Conservation (phyloP, 148 eudicot species). For the Rhododendron henanense region DNA sequence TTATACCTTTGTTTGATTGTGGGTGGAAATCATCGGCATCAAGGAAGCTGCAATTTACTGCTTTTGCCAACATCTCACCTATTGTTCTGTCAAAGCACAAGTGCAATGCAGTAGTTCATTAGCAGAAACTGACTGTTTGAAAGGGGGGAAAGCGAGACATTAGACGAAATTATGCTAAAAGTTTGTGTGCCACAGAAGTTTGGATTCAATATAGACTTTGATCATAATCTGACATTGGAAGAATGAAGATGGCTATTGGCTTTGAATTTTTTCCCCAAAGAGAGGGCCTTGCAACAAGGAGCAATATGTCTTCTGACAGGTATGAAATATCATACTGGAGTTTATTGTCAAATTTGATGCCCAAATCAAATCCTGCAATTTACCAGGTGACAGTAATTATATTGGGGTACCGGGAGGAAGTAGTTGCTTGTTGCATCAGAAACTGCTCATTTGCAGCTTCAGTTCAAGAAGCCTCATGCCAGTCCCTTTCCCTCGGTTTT, state of each 20-base stretch:
- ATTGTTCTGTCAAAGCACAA: conserved; percentile 50
- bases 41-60: conserved; percentile 48
- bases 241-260: background rate
- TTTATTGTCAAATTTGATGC: background rate
- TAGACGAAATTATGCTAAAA: background rate
- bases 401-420: background rate
- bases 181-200: background rate
- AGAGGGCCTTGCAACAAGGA: background rate
- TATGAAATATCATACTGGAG: background rate
- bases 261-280: background rate
- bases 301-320: background rate
- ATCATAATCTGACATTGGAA: background rate
- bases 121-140: background rate
- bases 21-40: conserved; percentile 98
- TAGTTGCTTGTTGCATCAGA: background rate
- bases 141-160: background rate
- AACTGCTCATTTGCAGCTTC: background rate
- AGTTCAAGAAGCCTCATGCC: background rate
- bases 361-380: background rate
- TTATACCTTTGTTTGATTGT: conserved; percentile 67
- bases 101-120: background rate
- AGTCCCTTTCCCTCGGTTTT: background rate
- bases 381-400: background rate
- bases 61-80: conserved; percentile 67
- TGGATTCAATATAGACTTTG: background rate